Conservation (phyloP, 208 protist genomes). For the Leishmania mexicana region DNA sequence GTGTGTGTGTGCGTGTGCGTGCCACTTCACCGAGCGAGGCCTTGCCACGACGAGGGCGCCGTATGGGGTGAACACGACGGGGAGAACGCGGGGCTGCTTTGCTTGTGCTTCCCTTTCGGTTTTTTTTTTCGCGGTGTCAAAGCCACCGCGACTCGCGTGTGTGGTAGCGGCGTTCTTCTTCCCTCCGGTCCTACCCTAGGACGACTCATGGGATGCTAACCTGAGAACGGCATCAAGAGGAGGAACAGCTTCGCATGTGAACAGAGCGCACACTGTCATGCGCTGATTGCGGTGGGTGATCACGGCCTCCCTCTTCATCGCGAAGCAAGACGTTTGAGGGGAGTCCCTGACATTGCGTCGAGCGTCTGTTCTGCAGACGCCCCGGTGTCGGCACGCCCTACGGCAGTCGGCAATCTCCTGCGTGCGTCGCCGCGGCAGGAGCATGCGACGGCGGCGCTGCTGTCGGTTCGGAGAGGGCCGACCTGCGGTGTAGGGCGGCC, state of each 20-base stretch:
- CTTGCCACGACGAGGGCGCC: no score
- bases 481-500: background rate
- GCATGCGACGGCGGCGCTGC: conserved; percentile 4
- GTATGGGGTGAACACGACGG: background rate
- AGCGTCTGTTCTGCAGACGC: background rate
- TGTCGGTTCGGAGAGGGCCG: background rate
- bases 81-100: background rate
- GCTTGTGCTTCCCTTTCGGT: background rate
- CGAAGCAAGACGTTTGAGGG: background rate
- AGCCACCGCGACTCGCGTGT: background rate
- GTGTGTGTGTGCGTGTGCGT: background rate
- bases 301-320: background rate
- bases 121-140: background rate
- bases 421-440: background rate
- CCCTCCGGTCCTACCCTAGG: background rate
- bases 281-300: background rate
- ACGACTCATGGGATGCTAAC: background rate
- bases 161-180: background rate
- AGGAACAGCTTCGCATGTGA: background rate
- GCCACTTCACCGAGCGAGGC: background rate
- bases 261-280: background rate
- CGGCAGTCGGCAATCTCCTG: background rate
- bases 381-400: background rate
- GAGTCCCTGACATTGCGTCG: background rate
- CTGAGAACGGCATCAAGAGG: background rate